A percentile compares a stretch with the other conserved stretches of the same genome.
These are phyloP conservation scores for Whalleya microplaca DNA, from an alignment of 2,329 filamentous ascomycete genomes.

Conservation along the genomic window DNA sequence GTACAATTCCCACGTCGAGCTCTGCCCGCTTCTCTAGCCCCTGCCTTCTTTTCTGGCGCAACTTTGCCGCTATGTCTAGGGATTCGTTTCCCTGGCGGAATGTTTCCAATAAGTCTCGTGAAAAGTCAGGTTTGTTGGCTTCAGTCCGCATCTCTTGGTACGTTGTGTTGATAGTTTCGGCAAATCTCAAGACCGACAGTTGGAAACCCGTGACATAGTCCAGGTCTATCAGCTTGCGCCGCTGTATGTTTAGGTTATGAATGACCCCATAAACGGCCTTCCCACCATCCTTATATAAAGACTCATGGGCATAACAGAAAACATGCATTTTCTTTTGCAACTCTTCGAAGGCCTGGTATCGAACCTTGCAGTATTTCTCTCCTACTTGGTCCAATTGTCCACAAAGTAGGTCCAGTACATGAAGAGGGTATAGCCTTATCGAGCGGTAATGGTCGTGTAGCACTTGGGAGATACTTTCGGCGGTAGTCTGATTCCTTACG, in stretches of 20 bases:
- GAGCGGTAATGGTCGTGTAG: not conserved
- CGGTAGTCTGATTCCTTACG: not conserved
- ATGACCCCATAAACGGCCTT: not conserved
- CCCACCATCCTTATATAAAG: not conserved
- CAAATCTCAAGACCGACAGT: not conserved
- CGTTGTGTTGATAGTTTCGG: not conserved
- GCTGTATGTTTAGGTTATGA: not conserved
- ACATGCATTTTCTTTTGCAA: not conserved
- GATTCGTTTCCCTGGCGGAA: not conserved
- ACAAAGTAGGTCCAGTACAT: conserved; percentile 3
- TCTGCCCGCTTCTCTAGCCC: not conserved
- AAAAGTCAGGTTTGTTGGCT: not conserved
- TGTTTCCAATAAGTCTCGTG: not conserved
- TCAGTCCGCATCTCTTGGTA: not conserved
- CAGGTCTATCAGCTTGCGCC: not conserved
- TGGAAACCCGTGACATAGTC: not conserved
- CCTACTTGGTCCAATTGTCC: not conserved
- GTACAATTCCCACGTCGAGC: conserved; percentile 1
- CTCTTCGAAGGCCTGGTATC: not conserved
- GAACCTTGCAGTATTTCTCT: not conserved
- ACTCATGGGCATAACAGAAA: not conserved
- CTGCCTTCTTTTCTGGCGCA: not conserved
- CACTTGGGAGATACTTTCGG: not conserved
- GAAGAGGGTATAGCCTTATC: conserved; percentile 2
- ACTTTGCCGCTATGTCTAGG: not conserved